These are phyloP conservation scores for Uronychia setigera DNA, from an alignment of 73 alveolate species.

Conservation along the genomic window DNA sequence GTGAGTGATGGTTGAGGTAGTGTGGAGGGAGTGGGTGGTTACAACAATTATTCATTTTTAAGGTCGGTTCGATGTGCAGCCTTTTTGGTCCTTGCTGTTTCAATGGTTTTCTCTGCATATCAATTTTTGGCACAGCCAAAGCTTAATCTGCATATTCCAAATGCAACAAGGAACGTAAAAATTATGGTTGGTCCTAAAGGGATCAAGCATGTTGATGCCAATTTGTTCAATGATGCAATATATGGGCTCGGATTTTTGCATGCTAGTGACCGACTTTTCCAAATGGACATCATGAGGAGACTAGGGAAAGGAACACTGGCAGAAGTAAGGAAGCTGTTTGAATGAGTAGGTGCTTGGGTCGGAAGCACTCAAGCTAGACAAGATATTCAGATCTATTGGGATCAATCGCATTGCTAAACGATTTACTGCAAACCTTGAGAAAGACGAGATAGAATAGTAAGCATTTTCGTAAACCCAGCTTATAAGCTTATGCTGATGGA, in stretches of 20 bases:
- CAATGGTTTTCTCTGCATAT: no score
- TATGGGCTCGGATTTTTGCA: constrained; percentile 83
- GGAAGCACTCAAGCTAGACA: constrained; percentile 65
- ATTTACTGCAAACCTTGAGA: constrained; percentile 51
- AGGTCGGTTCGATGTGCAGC: no score
- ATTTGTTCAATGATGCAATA: constrained; percentile 65
- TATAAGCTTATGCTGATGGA: constrained; percentile 74
- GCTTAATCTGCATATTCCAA: no score
- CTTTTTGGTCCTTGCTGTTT: no score
- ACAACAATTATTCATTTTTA: no score
- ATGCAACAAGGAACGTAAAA: no score
- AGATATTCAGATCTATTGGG: constrained; percentile 69
- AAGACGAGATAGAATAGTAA: constrained; percentile 56
- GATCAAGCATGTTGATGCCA: constrained; percentile 67
- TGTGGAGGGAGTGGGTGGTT: no score
- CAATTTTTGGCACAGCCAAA: no score
- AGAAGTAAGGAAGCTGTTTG: constrained; percentile 30
- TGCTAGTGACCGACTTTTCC: constrained; percentile 84
- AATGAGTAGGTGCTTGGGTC: constrained; percentile 56
- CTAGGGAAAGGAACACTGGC: constrained; percentile 70
- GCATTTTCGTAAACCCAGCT: not conserved
- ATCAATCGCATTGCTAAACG: constrained; percentile 56
- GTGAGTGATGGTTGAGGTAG: no score
- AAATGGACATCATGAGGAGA: constrained; percentile 72
- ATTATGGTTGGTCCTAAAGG: no score